These are phyloP conservation scores for Spergularia azorica DNA, from an alignment of 179 eudicot genomes.

Conservation along the genomic window DNA sequence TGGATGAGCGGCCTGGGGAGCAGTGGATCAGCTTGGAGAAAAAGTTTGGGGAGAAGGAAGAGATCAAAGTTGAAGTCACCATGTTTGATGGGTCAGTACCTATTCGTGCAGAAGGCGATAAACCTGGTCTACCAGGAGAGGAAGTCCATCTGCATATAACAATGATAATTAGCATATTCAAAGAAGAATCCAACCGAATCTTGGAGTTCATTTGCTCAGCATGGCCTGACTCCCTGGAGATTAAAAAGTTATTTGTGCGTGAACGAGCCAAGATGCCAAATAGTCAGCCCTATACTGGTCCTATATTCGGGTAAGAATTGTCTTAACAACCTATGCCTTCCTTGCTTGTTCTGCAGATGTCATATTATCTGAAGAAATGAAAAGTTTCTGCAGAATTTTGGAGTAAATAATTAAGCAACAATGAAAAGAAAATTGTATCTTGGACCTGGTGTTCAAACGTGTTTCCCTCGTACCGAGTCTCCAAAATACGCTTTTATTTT, in stretches of 20 bases:
- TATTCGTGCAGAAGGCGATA: conserved; percentile 40
- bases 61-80: conserved; percentile 77
- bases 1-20: conserved; percentile 73
- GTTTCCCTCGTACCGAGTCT: neutral
- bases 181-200: conserved; percentile 49
- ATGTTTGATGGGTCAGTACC: conserved; percentile 75
- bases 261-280: conserved; percentile 37
- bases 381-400: neutral
- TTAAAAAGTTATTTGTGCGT: conserved; percentile 58
- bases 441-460: too few species aligned
- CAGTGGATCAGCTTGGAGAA: conserved; percentile 76
- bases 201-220: conserved; percentile 84
- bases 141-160: conserved; percentile 64
- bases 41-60: conserved; percentile 64
- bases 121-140: conserved; percentile 38
- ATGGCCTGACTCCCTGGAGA: conserved; percentile 74
- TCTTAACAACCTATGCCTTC: conserved; percentile 5
- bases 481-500: neutral
- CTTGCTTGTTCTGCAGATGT: conserved; percentile 1
- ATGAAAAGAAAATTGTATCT: neutral
- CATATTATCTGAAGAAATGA: neutral
- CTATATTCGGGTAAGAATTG: conserved; percentile 59
- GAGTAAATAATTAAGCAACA: neutral
- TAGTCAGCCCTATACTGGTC: conserved; percentile 62
- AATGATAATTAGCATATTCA: conserved; percentile 57